Evolutionary conservation across 129 eudicot species (phyloP).

Genomic region (Oenanthe sinensis): DNA sequence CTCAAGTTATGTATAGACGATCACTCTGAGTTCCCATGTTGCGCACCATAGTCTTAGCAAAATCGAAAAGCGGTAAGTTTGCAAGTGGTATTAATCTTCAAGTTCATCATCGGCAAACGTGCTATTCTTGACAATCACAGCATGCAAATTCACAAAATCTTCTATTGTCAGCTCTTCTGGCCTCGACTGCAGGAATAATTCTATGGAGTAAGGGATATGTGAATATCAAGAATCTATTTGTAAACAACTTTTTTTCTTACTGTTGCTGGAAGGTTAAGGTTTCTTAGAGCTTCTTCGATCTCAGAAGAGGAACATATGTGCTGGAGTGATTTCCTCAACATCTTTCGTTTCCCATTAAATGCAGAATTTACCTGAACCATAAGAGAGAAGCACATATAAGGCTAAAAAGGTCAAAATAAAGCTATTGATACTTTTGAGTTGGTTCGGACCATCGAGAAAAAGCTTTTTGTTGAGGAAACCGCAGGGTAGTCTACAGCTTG

Average conservation of each 20-base stretch:
- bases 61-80: neutral
- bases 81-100: neutral
- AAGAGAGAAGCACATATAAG: neutral
- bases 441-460: conserved; percentile 73
- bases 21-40: neutral
- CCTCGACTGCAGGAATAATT: conserved; percentile 53
- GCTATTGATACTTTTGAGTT: neutral
- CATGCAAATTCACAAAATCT: conserved; percentile 79
- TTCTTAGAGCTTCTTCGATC: conserved; percentile 68
- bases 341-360: conserved; percentile 85
- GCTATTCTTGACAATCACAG: conserved; percentile 37
- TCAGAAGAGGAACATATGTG: conserved; percentile 57
- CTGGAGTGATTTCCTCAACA: conserved; percentile 78
- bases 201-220: neutral
- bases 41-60: neutral
- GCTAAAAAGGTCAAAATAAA: neutral
- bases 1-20: neutral
- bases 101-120: neutral
- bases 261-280: conserved; percentile 51
- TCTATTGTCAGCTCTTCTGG: conserved; percentile 90
- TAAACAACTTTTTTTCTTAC: conserved; percentile 33
- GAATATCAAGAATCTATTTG: neutral
- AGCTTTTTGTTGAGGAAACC: conserved; percentile 78
- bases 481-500: conserved; percentile 38
- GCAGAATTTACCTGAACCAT: conserved; percentile 43